phyloP scores from a whole-genome alignment of 129 eudicot species.

The Mikania micrantha region DNA sequence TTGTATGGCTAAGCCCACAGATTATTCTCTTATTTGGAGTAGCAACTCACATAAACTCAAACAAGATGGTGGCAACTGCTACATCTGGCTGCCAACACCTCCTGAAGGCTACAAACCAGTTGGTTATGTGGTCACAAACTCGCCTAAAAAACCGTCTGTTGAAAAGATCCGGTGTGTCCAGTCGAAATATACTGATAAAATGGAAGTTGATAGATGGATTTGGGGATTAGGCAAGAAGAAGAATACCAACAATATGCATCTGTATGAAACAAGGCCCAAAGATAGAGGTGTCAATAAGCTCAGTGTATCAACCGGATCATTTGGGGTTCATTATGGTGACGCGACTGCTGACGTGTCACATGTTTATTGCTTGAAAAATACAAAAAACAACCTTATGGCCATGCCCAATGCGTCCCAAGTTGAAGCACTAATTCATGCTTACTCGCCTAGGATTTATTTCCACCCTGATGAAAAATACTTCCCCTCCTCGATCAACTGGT shows the following conservation, averaged over 20 bases:
- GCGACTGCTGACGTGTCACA: not conserved
- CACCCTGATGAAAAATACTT: slow-evolving; percentile 63
- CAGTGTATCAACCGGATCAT: slow-evolving; percentile 49
- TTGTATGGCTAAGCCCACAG: slow-evolving; percentile 46
- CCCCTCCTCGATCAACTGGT: slow-evolving; percentile 75
- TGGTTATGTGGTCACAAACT: slow-evolving; percentile 61
- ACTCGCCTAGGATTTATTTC: slow-evolving; percentile 56
- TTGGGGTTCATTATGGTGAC: slow-evolving; percentile 40
- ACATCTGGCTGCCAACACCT: slow-evolving; percentile 72
- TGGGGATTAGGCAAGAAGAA: slow-evolving; percentile 53
- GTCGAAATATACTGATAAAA: slow-evolving; percentile 37
- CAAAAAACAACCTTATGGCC: slow-evolving; percentile 13
- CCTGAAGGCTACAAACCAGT: slow-evolving; percentile 66
- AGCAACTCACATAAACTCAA: slow-evolving; percentile 48
- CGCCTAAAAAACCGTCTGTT: slow-evolving; percentile 54
- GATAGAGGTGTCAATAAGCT: slow-evolving; percentile 44
- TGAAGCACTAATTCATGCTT: slow-evolving; percentile 42
- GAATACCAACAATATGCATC: slow-evolving; percentile 29
- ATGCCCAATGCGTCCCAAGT: slow-evolving; percentile 74
- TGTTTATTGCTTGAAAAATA: slow-evolving; percentile 46
- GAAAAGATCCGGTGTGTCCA: slow-evolving; percentile 64
- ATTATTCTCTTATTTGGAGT: slow-evolving; percentile 66
- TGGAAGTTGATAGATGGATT: slow-evolving; percentile 51
- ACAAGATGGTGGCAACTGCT: slow-evolving; percentile 43
- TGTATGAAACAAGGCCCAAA: slow-evolving; percentile 48